Conservation (phyloP, 2,329 filamentous ascomycete species). For the Hansfordia pulvinata region DNA sequence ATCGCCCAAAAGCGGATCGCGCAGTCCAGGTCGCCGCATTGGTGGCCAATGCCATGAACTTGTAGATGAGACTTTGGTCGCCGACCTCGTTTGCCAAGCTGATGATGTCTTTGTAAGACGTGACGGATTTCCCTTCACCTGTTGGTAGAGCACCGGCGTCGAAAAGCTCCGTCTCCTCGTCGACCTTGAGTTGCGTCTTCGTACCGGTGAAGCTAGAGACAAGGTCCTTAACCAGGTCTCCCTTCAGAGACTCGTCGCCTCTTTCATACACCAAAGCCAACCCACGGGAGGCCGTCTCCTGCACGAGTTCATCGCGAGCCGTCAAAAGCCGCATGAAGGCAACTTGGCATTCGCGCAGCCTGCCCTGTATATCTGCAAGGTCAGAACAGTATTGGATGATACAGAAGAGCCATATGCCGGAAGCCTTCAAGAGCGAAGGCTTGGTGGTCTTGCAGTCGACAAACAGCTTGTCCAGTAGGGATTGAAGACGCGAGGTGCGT, state of each 20-base stretch:
- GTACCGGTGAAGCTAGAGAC: conserved; percentile 79
- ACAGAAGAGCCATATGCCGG: conserved; percentile 89
- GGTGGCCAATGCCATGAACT: conserved; percentile 93
- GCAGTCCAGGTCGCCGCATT: conserved; percentile 97
- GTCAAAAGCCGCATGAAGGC: conserved; percentile 81
- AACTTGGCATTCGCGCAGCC: conserved; percentile 65
- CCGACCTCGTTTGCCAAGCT: conserved; percentile 91
- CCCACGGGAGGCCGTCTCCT: conserved; percentile 87
- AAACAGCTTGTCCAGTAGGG: conserved; percentile 55
- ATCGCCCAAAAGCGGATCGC: conserved; percentile 88
- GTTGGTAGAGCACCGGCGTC: conserved; percentile 84
- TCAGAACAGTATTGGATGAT: conserved; percentile 83
- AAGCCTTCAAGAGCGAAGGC: conserved; percentile 79
- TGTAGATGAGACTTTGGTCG: conserved; percentile 91
- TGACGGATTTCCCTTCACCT: conserved; percentile 77
- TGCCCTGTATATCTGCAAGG: conserved; percentile 56
- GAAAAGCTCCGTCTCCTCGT: conserved; percentile 83
- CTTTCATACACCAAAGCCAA: conserved; percentile 90
- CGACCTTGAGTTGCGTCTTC: conserved; percentile 64
- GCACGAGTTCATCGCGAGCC: conserved; percentile 84
- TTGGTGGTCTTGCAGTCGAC: conserved; percentile 72
- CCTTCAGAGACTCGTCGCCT: conserved; percentile 67
- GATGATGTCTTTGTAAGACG: conserved; percentile 96
- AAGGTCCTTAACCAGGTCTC: conserved; percentile 74
- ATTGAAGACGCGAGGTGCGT: too few species aligned